Evolutionary conservation across 2,329 filamentous ascomycete species (phyloP).

Genomic region (Chaetomiaceae sp.): DNA sequence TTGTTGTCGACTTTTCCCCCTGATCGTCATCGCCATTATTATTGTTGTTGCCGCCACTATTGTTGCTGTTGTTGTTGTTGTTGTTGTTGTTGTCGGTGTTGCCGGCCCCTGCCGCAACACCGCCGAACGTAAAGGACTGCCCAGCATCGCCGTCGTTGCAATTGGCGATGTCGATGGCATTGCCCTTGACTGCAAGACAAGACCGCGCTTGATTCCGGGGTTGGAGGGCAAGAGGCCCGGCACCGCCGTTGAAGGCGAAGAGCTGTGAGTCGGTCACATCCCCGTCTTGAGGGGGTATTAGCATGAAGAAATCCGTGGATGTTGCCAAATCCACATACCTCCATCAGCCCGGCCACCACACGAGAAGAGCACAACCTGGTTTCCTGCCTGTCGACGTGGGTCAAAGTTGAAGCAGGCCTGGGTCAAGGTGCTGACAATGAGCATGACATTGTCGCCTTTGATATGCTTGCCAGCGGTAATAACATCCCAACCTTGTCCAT

Average conservation of each 20-base stretch:
- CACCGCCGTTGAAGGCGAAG: constrained; percentile 43
- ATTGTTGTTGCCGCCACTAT: background rate
- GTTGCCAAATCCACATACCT: constrained; percentile 25
- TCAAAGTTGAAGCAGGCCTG: constrained; percentile 58
- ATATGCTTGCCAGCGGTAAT: constrained; percentile 50
- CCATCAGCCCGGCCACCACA: constrained; percentile 56
- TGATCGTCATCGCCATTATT: constrained; percentile 10
- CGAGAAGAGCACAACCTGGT: constrained; percentile 53
- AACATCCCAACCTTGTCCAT: constrained; percentile 45
- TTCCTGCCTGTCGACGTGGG: constrained; percentile 44
- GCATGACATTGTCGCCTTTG: constrained; percentile 41
- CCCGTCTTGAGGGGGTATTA: constrained; percentile 34
- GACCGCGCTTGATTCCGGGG: constrained; percentile 43
- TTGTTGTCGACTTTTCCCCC: constrained; percentile 12
- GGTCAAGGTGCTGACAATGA: constrained; percentile 54
- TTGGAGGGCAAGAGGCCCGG: constrained; percentile 41
- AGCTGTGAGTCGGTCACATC: constrained; percentile 49
- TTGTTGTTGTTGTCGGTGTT: constrained; percentile 5
- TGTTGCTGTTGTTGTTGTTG: background rate
- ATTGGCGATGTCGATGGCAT: constrained; percentile 40
- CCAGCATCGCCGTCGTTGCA: constrained; percentile 39
- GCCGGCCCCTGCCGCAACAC: constrained; percentile 13
- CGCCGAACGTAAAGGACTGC: constrained; percentile 41
- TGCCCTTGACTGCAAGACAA: constrained; percentile 45
- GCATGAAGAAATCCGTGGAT: background rate